phyloP scores from a whole-genome alignment of 1,139 yeast genomes.

The Geotrichum candidum region DNA sequence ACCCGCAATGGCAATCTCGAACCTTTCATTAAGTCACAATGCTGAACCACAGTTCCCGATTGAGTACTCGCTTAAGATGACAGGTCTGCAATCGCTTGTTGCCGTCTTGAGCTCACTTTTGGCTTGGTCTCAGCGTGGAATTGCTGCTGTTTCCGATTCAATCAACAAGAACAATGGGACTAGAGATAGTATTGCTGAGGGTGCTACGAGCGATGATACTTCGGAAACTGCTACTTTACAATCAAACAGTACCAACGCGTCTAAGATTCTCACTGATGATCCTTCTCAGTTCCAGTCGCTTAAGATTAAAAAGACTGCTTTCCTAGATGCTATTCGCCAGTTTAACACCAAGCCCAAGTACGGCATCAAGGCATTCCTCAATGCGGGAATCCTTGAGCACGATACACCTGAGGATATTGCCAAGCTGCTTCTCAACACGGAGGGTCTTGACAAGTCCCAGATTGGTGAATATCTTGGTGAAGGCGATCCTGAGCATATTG shows the following conservation, averaged over 20 bases:
- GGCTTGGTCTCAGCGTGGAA: constrained; percentile 83
- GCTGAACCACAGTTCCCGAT: constrained; percentile 44
- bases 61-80: constrained; percentile 80
- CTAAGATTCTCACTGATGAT: constrained; percentile 43
- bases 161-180: background rate
- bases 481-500: constrained; percentile 69
- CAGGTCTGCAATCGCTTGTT: constrained; percentile 72
- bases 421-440: constrained; percentile 63
- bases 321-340: constrained; percentile 44
- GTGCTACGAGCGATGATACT: constrained; percentile 14
- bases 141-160: constrained; percentile 31
- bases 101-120: constrained; percentile 75
- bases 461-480: constrained; percentile 93
- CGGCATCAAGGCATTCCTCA: constrained; percentile 61
- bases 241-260: constrained; percentile 18
- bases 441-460: constrained; percentile 74
- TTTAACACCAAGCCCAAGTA: constrained; percentile 62
- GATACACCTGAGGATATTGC: constrained; percentile 68
- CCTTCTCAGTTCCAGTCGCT: constrained; percentile 80
- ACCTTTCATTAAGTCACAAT: constrained; percentile 42
- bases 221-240: constrained; percentile 18
- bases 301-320: constrained; percentile 76
- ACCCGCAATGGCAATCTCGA: constrained; percentile 69
- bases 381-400: constrained; percentile 56
- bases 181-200: constrained; percentile 11